phyloP scores from a whole-genome alignment of 2,329 filamentous ascomycete species.

The Reticulascus tulasneorum region DNA sequence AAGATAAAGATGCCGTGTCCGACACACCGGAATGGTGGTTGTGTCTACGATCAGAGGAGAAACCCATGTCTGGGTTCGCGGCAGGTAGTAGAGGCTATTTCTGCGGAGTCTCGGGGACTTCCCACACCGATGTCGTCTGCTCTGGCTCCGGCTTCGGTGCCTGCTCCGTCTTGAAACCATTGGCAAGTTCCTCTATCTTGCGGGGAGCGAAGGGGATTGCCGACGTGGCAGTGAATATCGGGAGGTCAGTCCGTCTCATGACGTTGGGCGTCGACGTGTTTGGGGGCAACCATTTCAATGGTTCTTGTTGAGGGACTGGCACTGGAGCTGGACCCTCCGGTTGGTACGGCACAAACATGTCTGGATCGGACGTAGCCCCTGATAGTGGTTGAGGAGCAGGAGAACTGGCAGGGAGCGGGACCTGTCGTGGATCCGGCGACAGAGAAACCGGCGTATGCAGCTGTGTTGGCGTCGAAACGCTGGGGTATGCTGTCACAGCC shows the following conservation, averaged over 20 bases:
- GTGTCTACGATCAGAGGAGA: too few species aligned
- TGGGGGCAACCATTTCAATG: conserved; percentile 49
- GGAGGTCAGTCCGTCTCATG: conserved; percentile 32
- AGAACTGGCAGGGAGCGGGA: conserved; percentile 24
- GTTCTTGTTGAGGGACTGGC: conserved; percentile 31
- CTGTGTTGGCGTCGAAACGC: conserved; percentile 7
- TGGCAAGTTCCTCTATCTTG: not conserved
- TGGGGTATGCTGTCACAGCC: not conserved
- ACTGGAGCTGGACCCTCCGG: conserved; percentile 47
- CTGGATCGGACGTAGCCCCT: conserved; percentile 18
- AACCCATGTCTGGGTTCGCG: too few species aligned
- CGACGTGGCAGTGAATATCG: conserved; percentile 36
- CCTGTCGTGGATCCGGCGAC: conserved; percentile 18
- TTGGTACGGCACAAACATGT: conserved; percentile 52
- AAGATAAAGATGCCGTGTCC: too few species aligned
- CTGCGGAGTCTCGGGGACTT: conserved; percentile 29
- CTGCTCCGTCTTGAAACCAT: not conserved
- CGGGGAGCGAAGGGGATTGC: conserved; percentile 44
- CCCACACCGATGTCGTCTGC: conserved; percentile 22
- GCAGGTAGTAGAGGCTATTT: too few species aligned
- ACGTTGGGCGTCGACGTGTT: conserved; percentile 32
- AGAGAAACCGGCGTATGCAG: conserved; percentile 1
- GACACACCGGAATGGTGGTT: too few species aligned
- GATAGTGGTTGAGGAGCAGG: conserved; percentile 20
- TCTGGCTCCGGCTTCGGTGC: conserved; percentile 7